Evolutionary conservation across 768 basidiomycete genomes (phyloP).

Genomic region (Pseudohyphozyma bogoriensis): DNA sequence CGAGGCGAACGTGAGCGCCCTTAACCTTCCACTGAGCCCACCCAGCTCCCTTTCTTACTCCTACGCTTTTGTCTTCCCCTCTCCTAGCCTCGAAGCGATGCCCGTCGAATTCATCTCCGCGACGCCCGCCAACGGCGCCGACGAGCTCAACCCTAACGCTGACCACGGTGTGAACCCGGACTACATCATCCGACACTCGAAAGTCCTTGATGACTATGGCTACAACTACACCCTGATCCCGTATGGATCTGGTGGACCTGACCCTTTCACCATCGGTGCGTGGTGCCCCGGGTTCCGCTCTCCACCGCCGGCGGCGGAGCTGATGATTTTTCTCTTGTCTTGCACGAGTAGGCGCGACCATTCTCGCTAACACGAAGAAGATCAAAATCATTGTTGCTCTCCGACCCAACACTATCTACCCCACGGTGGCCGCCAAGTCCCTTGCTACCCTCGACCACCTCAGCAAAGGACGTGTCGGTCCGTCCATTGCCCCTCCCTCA

Average conservation of each 20-base stretch:
- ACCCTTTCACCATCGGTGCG: background rate
- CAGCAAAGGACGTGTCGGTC: background rate
- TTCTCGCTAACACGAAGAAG: background rate
- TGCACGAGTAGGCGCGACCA: background rate
- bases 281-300: too few species aligned
- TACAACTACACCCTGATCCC: background rate
- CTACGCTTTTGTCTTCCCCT: conserved; percentile 41
- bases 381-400: background rate
- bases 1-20: too few species aligned
- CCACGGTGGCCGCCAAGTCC: background rate
- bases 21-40: too few species aligned
- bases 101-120: background rate
- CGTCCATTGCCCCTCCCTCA: too few species aligned
- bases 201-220: background rate
- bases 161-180: background rate
- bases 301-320: too few species aligned
- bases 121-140: background rate
- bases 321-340: too few species aligned
- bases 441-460: background rate
- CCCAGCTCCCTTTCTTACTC: conserved; percentile 15
- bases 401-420: background rate
- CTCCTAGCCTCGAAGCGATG: conserved; percentile 2
- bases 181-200: background rate
- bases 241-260: background rate
- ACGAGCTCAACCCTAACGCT: background rate